Conservation (phyloP, 2,329 filamentous ascomycete genomes). For the Microsporum canis region DNA sequence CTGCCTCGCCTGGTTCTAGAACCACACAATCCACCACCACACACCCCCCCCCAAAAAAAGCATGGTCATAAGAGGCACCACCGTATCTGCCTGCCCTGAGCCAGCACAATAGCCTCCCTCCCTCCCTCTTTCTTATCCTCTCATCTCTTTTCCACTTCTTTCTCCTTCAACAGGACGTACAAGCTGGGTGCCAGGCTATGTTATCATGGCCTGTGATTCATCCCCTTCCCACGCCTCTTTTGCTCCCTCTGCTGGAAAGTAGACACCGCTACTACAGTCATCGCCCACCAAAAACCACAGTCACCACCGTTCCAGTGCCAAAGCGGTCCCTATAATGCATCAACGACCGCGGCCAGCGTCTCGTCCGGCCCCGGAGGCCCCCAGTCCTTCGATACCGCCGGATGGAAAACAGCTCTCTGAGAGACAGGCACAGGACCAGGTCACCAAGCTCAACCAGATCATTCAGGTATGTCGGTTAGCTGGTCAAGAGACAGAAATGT, state of each 20-base stretch:
- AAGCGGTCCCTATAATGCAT: conserved; percentile 53
- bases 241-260: conserved; percentile 27
- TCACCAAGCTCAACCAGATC: conserved; percentile 82
- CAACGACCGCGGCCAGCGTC: conserved; percentile 65
- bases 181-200: conserved; percentile 6
- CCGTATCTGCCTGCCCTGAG: background rate
- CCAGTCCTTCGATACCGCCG: background rate
- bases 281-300: conserved; percentile 7
- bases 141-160: background rate
- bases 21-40: background rate
- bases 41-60: background rate
- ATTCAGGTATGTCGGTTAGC: conserved; percentile 57
- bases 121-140: background rate
- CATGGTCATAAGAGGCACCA: conserved; percentile 1
- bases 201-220: conserved; percentile 32
- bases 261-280: conserved; percentile 12
- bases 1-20: background rate
- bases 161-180: background rate
- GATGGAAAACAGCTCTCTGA: background rate
- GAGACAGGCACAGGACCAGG: conserved; percentile 43
- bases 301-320: background rate
- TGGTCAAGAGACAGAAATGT: background rate
- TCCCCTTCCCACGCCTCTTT: conserved; percentile 19
- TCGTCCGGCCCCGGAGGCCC: background rate
- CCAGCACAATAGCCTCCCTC: background rate